Conservation (phyloP, 1,139 yeast genomes). For the Insectozyma bohioensis region DNA sequence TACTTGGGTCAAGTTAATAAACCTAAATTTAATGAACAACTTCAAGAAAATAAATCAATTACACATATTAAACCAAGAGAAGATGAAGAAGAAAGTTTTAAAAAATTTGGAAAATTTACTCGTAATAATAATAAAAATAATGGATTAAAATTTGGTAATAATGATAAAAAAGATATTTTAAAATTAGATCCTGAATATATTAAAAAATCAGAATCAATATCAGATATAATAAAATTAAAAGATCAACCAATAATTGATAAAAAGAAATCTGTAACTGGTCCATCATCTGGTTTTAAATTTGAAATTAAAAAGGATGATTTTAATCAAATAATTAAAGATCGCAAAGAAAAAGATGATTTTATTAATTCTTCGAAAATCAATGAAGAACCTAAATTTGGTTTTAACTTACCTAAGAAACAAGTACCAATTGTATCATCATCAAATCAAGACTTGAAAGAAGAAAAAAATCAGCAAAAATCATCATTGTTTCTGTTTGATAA, state of each 20-base stretch:
- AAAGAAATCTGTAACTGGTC: slow-evolving; percentile 16
- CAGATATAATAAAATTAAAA: slow-evolving; percentile 32
- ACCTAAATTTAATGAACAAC: slow-evolving; percentile 23
- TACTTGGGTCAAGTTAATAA: slow-evolving; percentile 32
- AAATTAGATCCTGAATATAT: slow-evolving; percentile 29
- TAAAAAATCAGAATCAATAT: slow-evolving; percentile 23
- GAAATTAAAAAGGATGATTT: slow-evolving; percentile 29
- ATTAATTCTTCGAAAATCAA: too few species aligned
- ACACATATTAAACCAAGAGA: slow-evolving; percentile 9
- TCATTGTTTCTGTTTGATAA: too few species aligned
- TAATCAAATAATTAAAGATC: slow-evolving; percentile 22
- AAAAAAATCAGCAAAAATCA: too few species aligned
- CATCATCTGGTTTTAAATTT: slow-evolving; percentile 42
- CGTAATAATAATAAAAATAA: neutral
- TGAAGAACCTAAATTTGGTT: neutral
- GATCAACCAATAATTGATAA: slow-evolving; percentile 15
- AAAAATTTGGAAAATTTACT: slow-evolving; percentile 15
- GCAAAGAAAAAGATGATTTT: too few species aligned
- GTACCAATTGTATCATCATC: neutral
- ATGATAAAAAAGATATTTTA: neutral
- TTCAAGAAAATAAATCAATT: slow-evolving; percentile 5
- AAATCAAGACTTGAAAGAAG: too few species aligned
- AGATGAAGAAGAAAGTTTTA: slow-evolving; percentile 19
- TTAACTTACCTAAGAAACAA: neutral
- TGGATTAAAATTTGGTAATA: neutral